A percentile compares a stretch with the other conserved stretches of the same genome.
Evolutionary conservation across 2,329 filamentous ascomycete species (phyloP).

Genomic region (Aspergillus texensis): DNA sequence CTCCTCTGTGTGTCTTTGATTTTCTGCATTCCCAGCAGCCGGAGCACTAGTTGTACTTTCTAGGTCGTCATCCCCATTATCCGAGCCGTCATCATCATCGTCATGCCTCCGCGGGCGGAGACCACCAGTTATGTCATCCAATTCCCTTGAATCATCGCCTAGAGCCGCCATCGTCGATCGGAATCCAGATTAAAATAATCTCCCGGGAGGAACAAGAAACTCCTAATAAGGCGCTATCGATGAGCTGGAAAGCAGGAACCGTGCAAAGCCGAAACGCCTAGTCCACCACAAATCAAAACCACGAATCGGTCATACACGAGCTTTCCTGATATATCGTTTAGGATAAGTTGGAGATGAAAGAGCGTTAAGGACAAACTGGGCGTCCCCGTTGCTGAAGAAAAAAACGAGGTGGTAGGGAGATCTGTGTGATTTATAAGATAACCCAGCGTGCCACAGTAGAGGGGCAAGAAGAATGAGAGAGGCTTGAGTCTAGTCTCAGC

Average conservation of each 20-base stretch:
- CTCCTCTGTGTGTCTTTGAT: conserved; percentile 64
- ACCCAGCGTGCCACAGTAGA: conserved; percentile 33
- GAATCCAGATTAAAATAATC: conserved; percentile 82
- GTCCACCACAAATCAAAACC: conserved; percentile 11
- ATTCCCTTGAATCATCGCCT: conserved; percentile 75
- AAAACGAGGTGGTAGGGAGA: conserved; percentile 2
- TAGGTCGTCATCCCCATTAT: conserved; percentile 78
- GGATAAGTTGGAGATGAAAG: conserved; percentile 21
- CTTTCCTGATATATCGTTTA: neutral
- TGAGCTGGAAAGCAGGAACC: neutral
- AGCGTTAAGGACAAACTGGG: conserved; percentile 30
- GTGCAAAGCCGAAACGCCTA: conserved; percentile 6
- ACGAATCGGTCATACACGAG: conserved; percentile 9
- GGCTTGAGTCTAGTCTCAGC: conserved; percentile 15
- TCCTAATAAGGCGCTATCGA: neutral
- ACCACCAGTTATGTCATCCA: conserved; percentile 68
- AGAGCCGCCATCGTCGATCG: conserved; percentile 81
- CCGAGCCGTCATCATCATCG: conserved; percentile 87
- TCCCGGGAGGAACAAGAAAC: conserved; percentile 76
- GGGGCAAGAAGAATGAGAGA: conserved; percentile 33
- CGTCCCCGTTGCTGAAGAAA: conserved; percentile 20
- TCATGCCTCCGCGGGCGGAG: conserved; percentile 71
- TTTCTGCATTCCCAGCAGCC: conserved; percentile 72
- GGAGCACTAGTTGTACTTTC: conserved; percentile 79
- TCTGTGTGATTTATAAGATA: conserved; percentile 21